Evolutionary conservation across 176 grass and related monocot genomes (phyloP).

Genomic region (Sorghum bicolor): Sorghum_bicolor_NCBIv3 NC_012879.2:57545001-57545500

Average conservation of each 20-base stretch:
- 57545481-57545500: too few species aligned
- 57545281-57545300: slow-evolving; percentile 11
- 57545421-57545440: too few species aligned
- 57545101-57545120: background rate
- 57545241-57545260: too few species aligned
- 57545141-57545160: background rate
- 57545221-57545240: background rate
- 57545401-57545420: background rate
- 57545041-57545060: too few species aligned
- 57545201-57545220: background rate
- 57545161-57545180: background rate
- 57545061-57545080: too few species aligned
- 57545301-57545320: background rate
- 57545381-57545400: background rate
- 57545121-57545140: background rate
- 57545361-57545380: too few species aligned
- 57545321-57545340: background rate
- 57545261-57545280: background rate
- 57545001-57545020: background rate
- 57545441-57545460: too few species aligned
- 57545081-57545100: too few species aligned
- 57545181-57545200: background rate
- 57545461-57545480: too few species aligned
- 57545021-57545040: too few species aligned
- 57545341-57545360: background rate